Evolutionary conservation across 176 grass and related monocot species (phyloP).

Genomic region (Melocanna baccifera): DNA sequence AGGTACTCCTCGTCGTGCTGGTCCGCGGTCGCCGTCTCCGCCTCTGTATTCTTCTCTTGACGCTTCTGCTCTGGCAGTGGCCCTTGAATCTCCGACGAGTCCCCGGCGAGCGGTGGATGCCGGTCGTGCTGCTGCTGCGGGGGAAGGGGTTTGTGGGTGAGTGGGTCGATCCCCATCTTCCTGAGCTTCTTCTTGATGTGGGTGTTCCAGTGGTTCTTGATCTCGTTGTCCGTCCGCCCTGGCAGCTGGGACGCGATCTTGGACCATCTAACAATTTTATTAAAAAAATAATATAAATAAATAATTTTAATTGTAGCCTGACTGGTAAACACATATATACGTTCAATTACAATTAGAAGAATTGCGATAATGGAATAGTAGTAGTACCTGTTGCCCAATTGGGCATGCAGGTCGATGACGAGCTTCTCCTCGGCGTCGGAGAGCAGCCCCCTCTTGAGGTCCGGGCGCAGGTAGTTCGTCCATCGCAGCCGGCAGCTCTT

Average conservation of each 20-base stretch:
- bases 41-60: neutral
- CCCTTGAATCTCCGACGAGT: neutral
- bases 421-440: constrained; percentile 54
- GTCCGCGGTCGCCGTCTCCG: neutral
- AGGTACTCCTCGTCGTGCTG: neutral
- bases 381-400: constrained; percentile 60
- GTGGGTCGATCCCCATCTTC: constrained; percentile 75
- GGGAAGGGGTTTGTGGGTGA: constrained; percentile 60
- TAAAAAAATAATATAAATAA: neutral
- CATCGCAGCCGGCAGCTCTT: constrained; percentile 70
- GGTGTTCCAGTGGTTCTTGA: constrained; percentile 94
- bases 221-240: constrained; percentile 75
- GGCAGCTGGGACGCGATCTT: constrained; percentile 63
- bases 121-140: neutral
- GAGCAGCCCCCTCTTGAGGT: constrained; percentile 55
- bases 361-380: neutral
- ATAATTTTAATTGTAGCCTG: neutral
- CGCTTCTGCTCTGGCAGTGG: neutral
- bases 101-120: neutral
- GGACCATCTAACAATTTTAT: constrained; percentile 44
- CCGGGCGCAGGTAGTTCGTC: constrained; percentile 64
- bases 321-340: neutral
- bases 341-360: neutral
- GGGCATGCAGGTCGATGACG: constrained; percentile 50
- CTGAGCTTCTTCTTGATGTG: constrained; percentile 87